These are phyloP conservation scores for Lepidium didymum DNA, from an alignment of 345 rosid genomes.

Conservation along the genomic window DNA sequence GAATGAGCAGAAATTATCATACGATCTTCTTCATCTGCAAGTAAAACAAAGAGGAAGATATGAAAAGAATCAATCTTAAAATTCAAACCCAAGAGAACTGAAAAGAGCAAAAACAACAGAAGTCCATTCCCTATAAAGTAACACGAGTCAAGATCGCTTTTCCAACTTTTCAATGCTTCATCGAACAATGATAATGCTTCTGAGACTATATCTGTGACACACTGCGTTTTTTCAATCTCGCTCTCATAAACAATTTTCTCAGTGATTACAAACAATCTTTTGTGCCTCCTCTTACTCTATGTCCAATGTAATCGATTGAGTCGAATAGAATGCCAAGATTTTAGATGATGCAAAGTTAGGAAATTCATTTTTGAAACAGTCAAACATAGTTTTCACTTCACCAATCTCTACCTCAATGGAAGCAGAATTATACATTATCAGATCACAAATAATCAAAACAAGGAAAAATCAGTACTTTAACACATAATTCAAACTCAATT, in stretches of 20 bases:
- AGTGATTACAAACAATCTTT: neutral
- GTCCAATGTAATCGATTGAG: neutral
- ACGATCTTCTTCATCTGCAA: conserved; percentile 76
- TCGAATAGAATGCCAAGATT: neutral
- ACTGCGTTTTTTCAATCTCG: neutral
- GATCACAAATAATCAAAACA: neutral
- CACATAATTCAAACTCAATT: too few species aligned
- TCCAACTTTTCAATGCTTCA: neutral
- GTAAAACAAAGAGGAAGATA: neutral
- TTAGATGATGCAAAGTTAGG: too few species aligned
- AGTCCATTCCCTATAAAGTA: neutral
- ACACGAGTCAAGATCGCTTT: neutral
- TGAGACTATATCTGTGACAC: neutral
- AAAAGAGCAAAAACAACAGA: neutral
- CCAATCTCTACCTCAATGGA: neutral
- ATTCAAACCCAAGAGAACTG: neutral
- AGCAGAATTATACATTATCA: neutral
- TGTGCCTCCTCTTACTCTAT: neutral
- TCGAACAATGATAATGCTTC: neutral
- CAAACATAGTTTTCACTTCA: neutral
- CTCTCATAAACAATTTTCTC: neutral
- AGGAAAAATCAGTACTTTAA: too few species aligned
- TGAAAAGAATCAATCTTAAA: neutral
- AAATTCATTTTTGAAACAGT: too few species aligned
- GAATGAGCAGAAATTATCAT: conserved; percentile 64